Base-by-base conservation (phyloP, 1,284 basidiomycete species). In the Ustilago hordei region DNA sequence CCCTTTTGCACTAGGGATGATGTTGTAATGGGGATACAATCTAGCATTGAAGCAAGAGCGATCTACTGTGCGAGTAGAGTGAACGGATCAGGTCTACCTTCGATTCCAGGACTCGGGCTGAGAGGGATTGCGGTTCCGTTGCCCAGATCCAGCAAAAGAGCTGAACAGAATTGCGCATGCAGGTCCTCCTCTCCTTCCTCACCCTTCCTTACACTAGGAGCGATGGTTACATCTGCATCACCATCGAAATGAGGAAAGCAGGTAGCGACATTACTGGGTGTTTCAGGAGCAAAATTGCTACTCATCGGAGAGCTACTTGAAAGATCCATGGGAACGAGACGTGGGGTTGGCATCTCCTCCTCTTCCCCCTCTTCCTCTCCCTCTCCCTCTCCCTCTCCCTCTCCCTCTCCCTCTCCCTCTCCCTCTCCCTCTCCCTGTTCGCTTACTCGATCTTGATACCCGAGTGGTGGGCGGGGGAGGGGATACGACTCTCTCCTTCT, bases 111-210 rank as follows among this genome's bases (percentile, higher is more conserved):
- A 35, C 72, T 75, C 8, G 55, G 59, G 17, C 62, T 56, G 32
- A 75, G 32, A 8, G 67, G 66, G 11, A 75, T 64, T 12, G 73
- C 58, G 4, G 43, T 67, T 0, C 73, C 73, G 54, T 76, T 58
- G 8, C 74, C 69, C 3, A 76, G 12, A 57, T 76, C 74, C 13
- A 72, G 19, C 35, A 69, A 19, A 8, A 76, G 36, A 19, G 60
- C 74, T 17, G 65, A 69, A 36, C 69, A 70, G 34, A 76, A 69
- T 36, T 76, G 69, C 6, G 23, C 67, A 34, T 65, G 60, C 43
- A 70, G 45, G 50, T 66, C 67, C 2, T 67, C 72, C 23, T n/a
- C 41, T 13, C 55, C 60, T 11, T 17, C n/a, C 47, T 55, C 11
- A 35, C 52, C 36, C 23, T 23, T 34, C 19, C n/a, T 23, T 23